Evolutionary conservation across 805 yeast species (phyloP).

Genomic region (Nakazawaea ambrosiae): DNA sequence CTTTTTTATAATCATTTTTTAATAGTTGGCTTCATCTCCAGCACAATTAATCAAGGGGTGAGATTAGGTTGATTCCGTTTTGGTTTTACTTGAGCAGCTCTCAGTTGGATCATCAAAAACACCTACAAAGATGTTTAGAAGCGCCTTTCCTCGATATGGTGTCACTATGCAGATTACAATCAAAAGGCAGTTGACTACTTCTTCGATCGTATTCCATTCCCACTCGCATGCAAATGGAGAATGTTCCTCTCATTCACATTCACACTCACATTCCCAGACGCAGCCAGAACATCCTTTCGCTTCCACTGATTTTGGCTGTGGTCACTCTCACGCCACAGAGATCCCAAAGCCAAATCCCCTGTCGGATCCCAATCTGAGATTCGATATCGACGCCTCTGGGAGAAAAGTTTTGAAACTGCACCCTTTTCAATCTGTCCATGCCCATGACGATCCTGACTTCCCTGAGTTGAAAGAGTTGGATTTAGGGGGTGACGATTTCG

Average conservation of each 20-base stretch:
- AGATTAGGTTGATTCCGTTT: too few species aligned
- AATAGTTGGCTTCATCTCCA: too few species aligned
- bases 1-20: too few species aligned
- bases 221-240: too few species aligned
- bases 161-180: too few species aligned
- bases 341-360: constrained; percentile 7
- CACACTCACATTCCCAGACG: constrained; percentile 24
- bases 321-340: constrained; percentile 10
- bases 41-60: too few species aligned
- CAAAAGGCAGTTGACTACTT: neutral
- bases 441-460: constrained; percentile 14
- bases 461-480: constrained; percentile 22
- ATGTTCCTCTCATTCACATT: constrained; percentile 12
- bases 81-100: too few species aligned
- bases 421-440: constrained; percentile 10
- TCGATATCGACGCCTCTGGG: constrained; percentile 9
- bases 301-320: neutral
- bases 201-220: neutral
- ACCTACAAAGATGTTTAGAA: too few species aligned
- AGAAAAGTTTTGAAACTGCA: constrained; percentile 10
- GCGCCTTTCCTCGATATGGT: too few species aligned
- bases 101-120: too few species aligned
- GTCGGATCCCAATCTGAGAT: constrained; percentile 9
- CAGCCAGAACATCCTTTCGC: too few species aligned
- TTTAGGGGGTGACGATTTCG: constrained; percentile 21